Evolutionary conservation across 78 protist species (phyloP), one percentile per base, ranked within the genome.

Genomic region (Dictyostelium citrinum): DNA sequence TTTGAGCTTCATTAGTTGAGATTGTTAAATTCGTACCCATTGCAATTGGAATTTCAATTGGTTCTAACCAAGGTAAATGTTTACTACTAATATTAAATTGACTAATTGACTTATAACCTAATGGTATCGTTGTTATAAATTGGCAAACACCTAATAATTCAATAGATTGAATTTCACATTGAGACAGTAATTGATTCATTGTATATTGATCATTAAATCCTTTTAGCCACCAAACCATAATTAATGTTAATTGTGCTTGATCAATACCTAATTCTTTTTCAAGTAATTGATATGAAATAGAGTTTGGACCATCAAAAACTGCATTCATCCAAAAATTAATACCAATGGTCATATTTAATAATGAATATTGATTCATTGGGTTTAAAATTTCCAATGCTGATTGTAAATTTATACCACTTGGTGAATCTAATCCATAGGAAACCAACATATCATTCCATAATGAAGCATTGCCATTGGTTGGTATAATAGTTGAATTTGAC

Each of bases 371-470:
- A 37, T 71, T 58, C 58, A 49, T 33, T 35, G 35, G 20, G 4
- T 84, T 41, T 12, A 86, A 61, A 20, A 86, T 58, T 24, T 29
- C 17, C 8, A 1, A 6, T 9, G 84, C 83, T 0, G 83, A 39
- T 27, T 55, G 64, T 9, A 7, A 6, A 22, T 43, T 39, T 4
- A 86, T 74, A 3, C 78, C 68, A 7, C 78, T 33, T 17, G 81
- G 81, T n/a, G 33, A 33, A 43, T 43, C 81, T 8, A 43, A 41
- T 20, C 61, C 55, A 35, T 41, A 75, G 1, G 81, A 75, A 41
- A 43, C 7, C 4, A 75, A 75, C 91, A 84, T 84, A 43, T 64
- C 60, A 10, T 33, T 17, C 92, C 92, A 86, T 29, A 31, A 7
- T 10, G 35, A 5, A 12, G 11, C 12, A 27, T 82, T 35, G 5